These are phyloP conservation scores for Mytilinidion resinicola DNA, from an alignment of 495 filamentous ascomycete genomes.

Conservation along the genomic window DNA sequence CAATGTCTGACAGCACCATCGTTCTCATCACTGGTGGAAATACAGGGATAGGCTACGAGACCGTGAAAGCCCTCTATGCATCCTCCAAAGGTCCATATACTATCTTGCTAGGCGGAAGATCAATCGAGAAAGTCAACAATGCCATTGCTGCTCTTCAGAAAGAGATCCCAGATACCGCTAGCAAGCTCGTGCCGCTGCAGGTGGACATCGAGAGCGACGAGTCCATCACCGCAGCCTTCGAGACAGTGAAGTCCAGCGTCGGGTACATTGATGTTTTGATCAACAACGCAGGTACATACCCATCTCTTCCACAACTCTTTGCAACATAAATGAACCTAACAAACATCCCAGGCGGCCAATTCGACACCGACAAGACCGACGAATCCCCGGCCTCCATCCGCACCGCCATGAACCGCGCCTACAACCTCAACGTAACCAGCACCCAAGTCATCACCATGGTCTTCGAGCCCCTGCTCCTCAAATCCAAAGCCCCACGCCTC, in stretches of 20 bases:
- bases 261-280: conserved; percentile 10
- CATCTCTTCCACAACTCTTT: not conserved
- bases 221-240: conserved; percentile 2
- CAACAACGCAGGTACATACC: conserved; percentile 16
- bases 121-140: conserved; percentile 13
- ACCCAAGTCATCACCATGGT: conserved; percentile 17
- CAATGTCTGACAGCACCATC: conserved; percentile 20
- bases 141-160: conserved; percentile 3
- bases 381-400: conserved; percentile 11
- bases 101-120: conserved; percentile 13
- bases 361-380: conserved; percentile 4
- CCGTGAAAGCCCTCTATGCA: conserved; percentile 8
- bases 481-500: conserved; percentile 14
- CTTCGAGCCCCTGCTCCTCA: conserved; percentile 21
- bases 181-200: conserved; percentile 13
- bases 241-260: conserved; percentile 12
- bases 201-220: conserved; percentile 17
- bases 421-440: conserved; percentile 15
- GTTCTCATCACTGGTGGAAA: conserved; percentile 23
- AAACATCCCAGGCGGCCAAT: conserved; percentile 13
- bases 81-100: conserved; percentile 6
- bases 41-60: conserved; percentile 18
- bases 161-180: conserved; percentile 9
- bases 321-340: not conserved
- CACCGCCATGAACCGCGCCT: conserved; percentile 16